phyloP scores from a whole-genome alignment of 805 yeast genomes.

The Wickerhamiella azyma region DNA sequence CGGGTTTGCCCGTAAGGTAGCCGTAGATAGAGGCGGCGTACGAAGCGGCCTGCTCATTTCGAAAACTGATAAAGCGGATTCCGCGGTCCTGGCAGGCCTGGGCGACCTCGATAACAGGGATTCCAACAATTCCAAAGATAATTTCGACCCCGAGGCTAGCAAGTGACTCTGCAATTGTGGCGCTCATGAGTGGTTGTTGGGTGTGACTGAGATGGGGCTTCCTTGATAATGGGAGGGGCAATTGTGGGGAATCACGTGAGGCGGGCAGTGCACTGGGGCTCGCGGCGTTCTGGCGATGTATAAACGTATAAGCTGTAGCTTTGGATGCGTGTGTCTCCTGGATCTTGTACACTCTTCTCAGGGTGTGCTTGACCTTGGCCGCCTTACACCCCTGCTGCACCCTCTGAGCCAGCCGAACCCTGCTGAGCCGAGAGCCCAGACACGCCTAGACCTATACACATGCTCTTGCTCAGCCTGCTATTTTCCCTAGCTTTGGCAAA shows the following conservation, averaged over 20 bases:
- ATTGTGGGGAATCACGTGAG: slow-evolving; percentile 4
- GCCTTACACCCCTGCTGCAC: no score
- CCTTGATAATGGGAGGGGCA: neutral
- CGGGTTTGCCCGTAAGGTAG: slow-evolving; percentile 49
- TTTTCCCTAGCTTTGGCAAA: neutral
- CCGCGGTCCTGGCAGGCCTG: slow-evolving; percentile 43
- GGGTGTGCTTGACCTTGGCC: no score
- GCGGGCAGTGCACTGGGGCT: neutral
- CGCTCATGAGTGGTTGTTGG: slow-evolving; percentile 3
- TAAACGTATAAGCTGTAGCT: no score
- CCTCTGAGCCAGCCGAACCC: neutral
- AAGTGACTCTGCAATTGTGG: slow-evolving; percentile 36
- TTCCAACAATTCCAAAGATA: slow-evolving; percentile 62
- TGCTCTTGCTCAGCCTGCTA: neutral
- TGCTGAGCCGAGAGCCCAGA: no score
- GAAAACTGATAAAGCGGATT: slow-evolving; percentile 42
- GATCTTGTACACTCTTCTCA: no score
- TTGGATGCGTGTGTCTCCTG: no score
- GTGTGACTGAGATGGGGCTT: neutral
- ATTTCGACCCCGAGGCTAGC: slow-evolving; percentile 37
- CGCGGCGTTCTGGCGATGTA: no score
- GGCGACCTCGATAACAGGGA: slow-evolving; percentile 61
- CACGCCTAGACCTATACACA: neutral
- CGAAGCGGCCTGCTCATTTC: slow-evolving; percentile 64
- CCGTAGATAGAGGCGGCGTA: slow-evolving; percentile 67